These are phyloP conservation scores for Fusarium succisae DNA, from an alignment of 2,329 filamentous ascomycete genomes.

Conservation along the genomic window DNA sequence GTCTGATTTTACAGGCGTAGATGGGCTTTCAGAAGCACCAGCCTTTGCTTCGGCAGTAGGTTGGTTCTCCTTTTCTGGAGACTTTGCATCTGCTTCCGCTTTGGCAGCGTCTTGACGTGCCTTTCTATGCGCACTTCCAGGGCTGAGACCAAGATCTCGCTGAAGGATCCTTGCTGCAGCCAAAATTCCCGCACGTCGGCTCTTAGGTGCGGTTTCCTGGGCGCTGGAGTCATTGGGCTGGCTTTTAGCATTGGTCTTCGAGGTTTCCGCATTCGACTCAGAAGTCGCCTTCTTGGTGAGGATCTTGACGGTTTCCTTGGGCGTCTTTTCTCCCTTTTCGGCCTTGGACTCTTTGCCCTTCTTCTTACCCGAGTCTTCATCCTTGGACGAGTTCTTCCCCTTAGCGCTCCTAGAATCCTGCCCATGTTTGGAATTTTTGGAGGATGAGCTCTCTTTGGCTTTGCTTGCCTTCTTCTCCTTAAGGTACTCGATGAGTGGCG, in stretches of 20 bases:
- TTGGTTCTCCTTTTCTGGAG: conserved; percentile 47
- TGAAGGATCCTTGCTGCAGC: conserved; percentile 72
- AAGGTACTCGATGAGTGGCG: conserved; percentile 88
- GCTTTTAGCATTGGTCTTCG: conserved; percentile 53
- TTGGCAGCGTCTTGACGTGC: conserved; percentile 68
- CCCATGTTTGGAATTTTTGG: conserved; percentile 63
- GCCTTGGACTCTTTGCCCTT: conserved; percentile 69
- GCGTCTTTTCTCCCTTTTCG: conserved; percentile 62
- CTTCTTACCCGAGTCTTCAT: conserved; percentile 67
- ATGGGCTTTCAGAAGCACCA: conserved; percentile 28
- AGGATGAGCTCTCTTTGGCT: conserved; percentile 60
- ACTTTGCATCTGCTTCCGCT: conserved; percentile 59
- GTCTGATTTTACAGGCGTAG: conserved; percentile 32
- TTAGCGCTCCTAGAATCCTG: conserved; percentile 63
- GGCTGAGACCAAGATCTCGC: conserved; percentile 71
- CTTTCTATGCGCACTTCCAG: conserved; percentile 69
- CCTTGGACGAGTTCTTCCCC: conserved; percentile 53
- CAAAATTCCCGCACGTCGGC: conserved; percentile 67
- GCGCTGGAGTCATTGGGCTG: conserved; percentile 45
- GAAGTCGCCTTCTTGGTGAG: conserved; percentile 66
- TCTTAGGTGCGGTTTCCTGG: conserved; percentile 57
- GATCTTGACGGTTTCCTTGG: conserved; percentile 70
- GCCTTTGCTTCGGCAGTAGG: conserved; percentile 10
- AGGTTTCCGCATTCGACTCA: conserved; percentile 59
- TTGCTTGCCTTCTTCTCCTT: conserved; percentile 90